These are phyloP conservation scores for Phytophthora brassicae DNA, from an alignment of 352 stramenopile species.

Conservation along the genomic window DNA sequence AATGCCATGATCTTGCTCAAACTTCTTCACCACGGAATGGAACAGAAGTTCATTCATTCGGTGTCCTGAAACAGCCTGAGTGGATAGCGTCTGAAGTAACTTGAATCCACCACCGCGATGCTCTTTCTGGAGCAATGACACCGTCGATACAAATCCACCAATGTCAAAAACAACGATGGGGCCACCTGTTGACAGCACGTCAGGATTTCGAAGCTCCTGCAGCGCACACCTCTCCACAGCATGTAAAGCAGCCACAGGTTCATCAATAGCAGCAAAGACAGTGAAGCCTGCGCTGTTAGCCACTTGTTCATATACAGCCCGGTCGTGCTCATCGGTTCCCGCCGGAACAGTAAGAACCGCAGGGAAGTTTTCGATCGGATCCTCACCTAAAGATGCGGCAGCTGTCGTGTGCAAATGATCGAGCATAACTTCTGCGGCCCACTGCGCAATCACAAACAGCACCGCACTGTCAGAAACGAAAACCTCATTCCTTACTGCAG, in stretches of 20 bases:
- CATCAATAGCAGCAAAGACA: conserved; percentile 55
- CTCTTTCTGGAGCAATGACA: conserved; percentile 51
- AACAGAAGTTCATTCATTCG: conserved; percentile 56
- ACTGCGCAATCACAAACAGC: conserved; percentile 34
- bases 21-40: conserved; percentile 49
- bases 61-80: conserved; percentile 44
- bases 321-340: conserved; percentile 35
- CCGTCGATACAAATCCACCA: conserved; percentile 55
- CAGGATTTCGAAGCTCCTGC: conserved; percentile 30
- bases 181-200: conserved; percentile 22
- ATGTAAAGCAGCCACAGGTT: conserved; percentile 66
- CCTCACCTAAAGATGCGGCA: conserved; percentile 44
- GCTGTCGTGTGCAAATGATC: conserved; percentile 53
- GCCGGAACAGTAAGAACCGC: conserved; percentile 54
- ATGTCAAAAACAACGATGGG: conserved; percentile 74
- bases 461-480: background rate
- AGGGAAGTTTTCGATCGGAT: conserved; percentile 44
- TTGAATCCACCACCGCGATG: conserved; percentile 27
- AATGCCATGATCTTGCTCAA: conserved; percentile 57
- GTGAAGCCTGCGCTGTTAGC: conserved; percentile 57
- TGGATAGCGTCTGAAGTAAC: conserved; percentile 41
- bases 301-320: conserved; percentile 45
- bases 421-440: conserved; percentile 61
- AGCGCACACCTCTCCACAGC: conserved; percentile 42
- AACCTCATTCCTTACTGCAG: background rate